These are phyloP conservation scores for Scortechinia acanthostroma DNA, from an alignment of 2,329 filamentous ascomycete genomes.

Conservation along the genomic window DNA sequence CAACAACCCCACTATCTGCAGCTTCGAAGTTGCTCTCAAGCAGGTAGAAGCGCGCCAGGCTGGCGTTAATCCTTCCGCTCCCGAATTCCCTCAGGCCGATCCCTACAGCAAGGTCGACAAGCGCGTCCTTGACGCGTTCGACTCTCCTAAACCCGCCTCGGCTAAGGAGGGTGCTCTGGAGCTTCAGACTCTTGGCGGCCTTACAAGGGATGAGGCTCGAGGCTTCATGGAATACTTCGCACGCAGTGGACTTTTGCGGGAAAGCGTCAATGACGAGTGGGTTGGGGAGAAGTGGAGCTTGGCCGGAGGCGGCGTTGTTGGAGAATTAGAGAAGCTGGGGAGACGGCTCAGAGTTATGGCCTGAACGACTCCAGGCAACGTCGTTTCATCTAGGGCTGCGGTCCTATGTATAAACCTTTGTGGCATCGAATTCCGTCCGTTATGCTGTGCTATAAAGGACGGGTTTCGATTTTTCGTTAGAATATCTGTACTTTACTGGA, in stretches of 20 bases:
- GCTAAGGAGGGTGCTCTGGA: constrained; percentile 20
- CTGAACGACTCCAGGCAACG: too few species aligned
- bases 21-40: constrained; percentile 39
- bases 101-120: constrained; percentile 15
- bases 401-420: too few species aligned
- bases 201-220: constrained; percentile 53
- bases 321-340: constrained; percentile 42
- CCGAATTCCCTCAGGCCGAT: constrained; percentile 11
- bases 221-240: constrained; percentile 66
- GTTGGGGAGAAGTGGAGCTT: constrained; percentile 60
- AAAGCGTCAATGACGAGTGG: constrained; percentile 43
- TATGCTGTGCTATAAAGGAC: not conserved
- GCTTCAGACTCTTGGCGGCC: constrained; percentile 18
- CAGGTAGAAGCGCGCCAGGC: constrained; percentile 10
- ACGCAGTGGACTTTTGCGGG: constrained; percentile 51
- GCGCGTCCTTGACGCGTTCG: constrained; percentile 10
- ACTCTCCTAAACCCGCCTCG: constrained; percentile 18
- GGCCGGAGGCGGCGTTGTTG: constrained; percentile 56
- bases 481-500: not conserved
- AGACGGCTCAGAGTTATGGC: not conserved
- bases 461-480: too few species aligned
- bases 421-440: not conserved
- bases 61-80: constrained; percentile 2
- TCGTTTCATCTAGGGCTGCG: too few species aligned
- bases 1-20: constrained; percentile 41